phyloP scores from a whole-genome alignment of 129 eudicot genomes.

The Silybum marianum region DNA sequence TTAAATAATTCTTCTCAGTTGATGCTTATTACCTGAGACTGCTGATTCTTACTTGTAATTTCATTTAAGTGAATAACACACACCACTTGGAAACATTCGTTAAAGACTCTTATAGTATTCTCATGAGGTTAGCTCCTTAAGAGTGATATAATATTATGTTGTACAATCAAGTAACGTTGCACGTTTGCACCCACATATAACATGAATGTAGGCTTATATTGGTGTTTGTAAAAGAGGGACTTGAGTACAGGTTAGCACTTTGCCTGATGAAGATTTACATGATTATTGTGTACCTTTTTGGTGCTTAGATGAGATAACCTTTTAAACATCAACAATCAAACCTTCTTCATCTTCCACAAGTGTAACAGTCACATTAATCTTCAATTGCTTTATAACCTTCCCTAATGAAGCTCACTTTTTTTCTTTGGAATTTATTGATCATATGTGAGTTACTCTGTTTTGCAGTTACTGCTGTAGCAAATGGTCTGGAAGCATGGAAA shows the following conservation, averaged over 20 bases:
- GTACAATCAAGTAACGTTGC: too few relatives aligned
- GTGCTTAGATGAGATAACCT: not conserved
- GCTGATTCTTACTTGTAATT: too few relatives aligned
- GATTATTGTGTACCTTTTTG: not conserved
- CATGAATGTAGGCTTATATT: too few relatives aligned
- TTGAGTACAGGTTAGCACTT: not conserved
- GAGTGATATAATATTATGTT: too few relatives aligned
- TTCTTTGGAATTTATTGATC: slow-evolving; percentile 3
- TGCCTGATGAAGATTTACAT: not conserved
- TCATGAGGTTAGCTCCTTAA: too few relatives aligned
- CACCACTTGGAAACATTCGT: too few relatives aligned
- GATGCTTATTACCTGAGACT: too few relatives aligned
- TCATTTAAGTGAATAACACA: too few relatives aligned
- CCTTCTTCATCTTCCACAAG: not conserved
- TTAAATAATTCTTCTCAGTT: not conserved
- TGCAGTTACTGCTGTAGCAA: slow-evolving; percentile 66
- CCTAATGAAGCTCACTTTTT: not conserved
- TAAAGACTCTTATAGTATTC: too few relatives aligned
- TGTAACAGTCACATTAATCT: slow-evolving; percentile 4
- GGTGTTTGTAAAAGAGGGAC: too few relatives aligned
- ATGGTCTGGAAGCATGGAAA: slow-evolving; percentile 83
- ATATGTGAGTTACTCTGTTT: slow-evolving; percentile 13
- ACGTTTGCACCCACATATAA: too few relatives aligned
- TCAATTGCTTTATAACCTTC: not conserved
- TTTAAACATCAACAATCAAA: not conserved